A percentile compares a stretch with the other conserved stretches of the same genome.
Conservation (phyloP, 176 grass and related monocot species). For the Triticum urartu region DNA sequence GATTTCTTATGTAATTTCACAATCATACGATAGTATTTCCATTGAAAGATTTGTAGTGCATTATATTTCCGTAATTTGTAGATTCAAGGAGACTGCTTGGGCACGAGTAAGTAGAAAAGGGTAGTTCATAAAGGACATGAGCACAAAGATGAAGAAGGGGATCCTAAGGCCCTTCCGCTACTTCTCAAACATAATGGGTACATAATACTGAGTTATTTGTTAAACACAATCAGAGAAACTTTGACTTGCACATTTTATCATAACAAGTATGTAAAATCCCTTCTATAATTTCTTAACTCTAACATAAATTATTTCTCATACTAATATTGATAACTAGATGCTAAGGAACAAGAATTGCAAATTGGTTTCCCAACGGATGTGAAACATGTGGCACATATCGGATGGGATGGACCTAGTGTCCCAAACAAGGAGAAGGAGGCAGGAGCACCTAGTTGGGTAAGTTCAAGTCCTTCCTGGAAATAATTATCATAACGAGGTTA, state of each 20-base stretch:
- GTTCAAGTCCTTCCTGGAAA: background rate
- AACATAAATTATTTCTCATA: background rate
- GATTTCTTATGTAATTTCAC: background rate
- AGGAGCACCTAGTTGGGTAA: slow-evolving; percentile 67
- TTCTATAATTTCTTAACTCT: background rate
- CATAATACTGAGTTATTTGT: background rate
- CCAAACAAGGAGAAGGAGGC: slow-evolving; percentile 29
- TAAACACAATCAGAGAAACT: background rate
- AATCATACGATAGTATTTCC: background rate
- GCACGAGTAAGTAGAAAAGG: background rate
- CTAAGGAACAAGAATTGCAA: slow-evolving; percentile 71
- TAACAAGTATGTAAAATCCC: background rate
- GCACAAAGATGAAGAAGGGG: slow-evolving; percentile 77
- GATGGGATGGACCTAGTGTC: slow-evolving; percentile 54
- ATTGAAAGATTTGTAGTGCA: background rate
- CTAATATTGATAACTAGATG: slow-evolving; percentile 26
- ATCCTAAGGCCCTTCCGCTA: slow-evolving; percentile 73
- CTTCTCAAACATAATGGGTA: slow-evolving; percentile 88
- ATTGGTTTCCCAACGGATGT: slow-evolving; percentile 94
- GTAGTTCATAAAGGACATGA: background rate
- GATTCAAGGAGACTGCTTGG: slow-evolving; percentile 24
- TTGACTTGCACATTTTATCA: background rate
- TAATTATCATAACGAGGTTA: too few relatives aligned
- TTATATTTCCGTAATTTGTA: slow-evolving; percentile 19
- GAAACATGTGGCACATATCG: slow-evolving; percentile 92